Base-by-base conservation (phyloP, 2,329 filamentous ascomycete species). In the Nemania sp. region DNA sequence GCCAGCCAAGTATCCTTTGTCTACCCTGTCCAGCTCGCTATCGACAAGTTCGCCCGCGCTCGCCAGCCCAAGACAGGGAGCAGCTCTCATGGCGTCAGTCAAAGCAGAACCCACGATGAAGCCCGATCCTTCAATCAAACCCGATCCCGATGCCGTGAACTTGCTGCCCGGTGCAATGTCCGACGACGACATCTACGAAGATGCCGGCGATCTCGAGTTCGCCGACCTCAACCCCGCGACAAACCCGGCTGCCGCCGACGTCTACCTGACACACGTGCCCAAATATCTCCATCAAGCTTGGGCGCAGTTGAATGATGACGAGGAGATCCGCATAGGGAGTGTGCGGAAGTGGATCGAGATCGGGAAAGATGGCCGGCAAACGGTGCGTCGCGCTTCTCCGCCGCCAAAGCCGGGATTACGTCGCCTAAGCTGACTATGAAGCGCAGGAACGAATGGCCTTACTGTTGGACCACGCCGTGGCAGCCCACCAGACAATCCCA, bases 241-340 rank as follows among this genome's bases (percentile, higher is more conserved):
- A 3, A 72, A 70, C 51, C 72, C 73, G 49, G 66, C 69, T 5
- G 72, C 73, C 44, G 76, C 74, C 57, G 76, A 71, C 34, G 74
- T 82, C 49, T 95, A 90, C 77, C 79, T 96, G 44, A 86, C 89
- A 47, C 87, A 90, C 60, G 78, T 96, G 37, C 91, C 91, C 17
- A 84, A 85, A 60, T 88, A 89, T 68, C 79, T 96, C 52, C 94
- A 90, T 85, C 83, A 93, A 62, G 81, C 86, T 39, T 95, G 91
- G 89, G 73, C 77, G 53, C 80, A 86, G 61, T 73, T 95, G 12
- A 86, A 90, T 64, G 89, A 93, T 59, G 87, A 95, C 62, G 86
- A 88, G 52, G 88, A 92, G 73, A 88, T 96, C 59, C 82, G 88
- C 68, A 83, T 96, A 60, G 91, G 91, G 39, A 93, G 84, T 24